Evolutionary conservation across 306 rosid species (phyloP).

Genomic region (Begonia fuchsioides): DNA sequence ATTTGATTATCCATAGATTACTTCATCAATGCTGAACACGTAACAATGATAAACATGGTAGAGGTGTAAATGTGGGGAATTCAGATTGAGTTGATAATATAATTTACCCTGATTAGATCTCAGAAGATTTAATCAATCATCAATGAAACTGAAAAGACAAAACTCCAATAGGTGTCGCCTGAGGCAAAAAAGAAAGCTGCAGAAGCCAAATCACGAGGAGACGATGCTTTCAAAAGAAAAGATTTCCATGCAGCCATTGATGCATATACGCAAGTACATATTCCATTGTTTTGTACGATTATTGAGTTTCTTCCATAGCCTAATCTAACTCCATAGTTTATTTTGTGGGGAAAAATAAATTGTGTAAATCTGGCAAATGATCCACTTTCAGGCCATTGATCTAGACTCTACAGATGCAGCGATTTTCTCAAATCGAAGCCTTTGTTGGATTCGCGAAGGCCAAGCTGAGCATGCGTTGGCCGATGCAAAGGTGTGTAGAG

Average conservation of each 20-base stretch:
- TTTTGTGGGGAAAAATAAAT: too few relatives aligned
- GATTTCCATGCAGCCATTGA: constrained; percentile 55
- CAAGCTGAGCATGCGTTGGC: constrained; percentile 81
- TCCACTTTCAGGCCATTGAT: constrained; percentile 66
- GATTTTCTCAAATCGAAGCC: constrained; percentile 76
- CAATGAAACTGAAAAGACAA: too few relatives aligned
- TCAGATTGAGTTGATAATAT: too few relatives aligned
- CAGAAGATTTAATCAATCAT: too few relatives aligned
- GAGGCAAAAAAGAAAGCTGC: constrained; percentile 80
- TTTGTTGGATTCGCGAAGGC: constrained; percentile 73
- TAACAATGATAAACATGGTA: too few relatives aligned
- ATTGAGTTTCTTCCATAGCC: neutral
- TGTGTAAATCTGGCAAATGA: neutral
- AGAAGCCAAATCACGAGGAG: constrained; percentile 84
- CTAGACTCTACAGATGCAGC: constrained; percentile 55
- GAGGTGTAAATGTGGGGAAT: too few relatives aligned
- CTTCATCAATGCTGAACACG: too few relatives aligned
- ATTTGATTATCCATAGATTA: too few relatives aligned
- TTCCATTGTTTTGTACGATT: constrained; percentile 4
- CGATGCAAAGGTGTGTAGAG: constrained; percentile 83
- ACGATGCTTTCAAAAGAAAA: constrained; percentile 62
- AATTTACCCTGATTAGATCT: too few relatives aligned
- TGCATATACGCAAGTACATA: constrained; percentile 75
- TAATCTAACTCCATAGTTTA: too few relatives aligned
- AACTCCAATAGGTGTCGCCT: constrained; percentile 39